Percentiles rank a stretch among this genome's conserved stretches.
Conservation (phyloP, 352 stramenopile species). For the Globisporangium polare region DNA sequence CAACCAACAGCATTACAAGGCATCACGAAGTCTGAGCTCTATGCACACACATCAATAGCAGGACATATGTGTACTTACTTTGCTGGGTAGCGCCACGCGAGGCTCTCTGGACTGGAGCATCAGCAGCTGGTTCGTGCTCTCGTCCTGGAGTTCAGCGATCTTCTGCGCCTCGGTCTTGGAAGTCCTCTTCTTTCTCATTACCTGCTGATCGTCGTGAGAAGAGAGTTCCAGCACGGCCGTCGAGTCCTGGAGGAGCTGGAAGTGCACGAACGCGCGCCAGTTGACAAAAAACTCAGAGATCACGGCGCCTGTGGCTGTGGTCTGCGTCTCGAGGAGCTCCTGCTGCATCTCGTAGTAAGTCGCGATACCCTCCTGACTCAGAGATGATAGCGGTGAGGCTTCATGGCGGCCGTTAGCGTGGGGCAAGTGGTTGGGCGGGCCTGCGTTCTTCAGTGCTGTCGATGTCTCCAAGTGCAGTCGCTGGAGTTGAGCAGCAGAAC, state of each 20-base stretch:
- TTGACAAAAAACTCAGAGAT: conserved; percentile 40
- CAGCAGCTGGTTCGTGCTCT: neutral
- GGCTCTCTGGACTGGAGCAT: neutral
- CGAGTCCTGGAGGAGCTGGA: conserved; percentile 49
- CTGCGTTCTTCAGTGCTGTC: conserved; percentile 24
- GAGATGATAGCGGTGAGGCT: neutral
- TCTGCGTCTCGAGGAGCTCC: neutral
- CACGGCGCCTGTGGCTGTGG: neutral
- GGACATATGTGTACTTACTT: no score
- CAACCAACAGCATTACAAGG: no score
- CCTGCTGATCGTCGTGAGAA: conserved; percentile 10
- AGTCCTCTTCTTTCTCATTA: neutral
- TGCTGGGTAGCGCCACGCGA: neutral
- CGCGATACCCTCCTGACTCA: neutral
- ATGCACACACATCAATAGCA: no score
- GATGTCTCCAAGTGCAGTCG: conserved; percentile 19
- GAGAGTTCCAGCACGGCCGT: conserved; percentile 26
- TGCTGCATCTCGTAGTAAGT: conserved; percentile 14
- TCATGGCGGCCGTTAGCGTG: neutral
- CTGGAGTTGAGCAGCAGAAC: conserved; percentile 13
- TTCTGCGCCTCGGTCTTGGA: conserved; percentile 12
- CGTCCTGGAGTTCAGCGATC: conserved; percentile 8
- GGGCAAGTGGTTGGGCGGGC: conserved; percentile 21
- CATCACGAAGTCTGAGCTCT: no score
- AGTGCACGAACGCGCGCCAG: conserved; percentile 45